Evolutionary conservation across 2,329 filamentous ascomycete species (phyloP), one percentile per base, ranked within the genome.

Genomic region (Ophiocordyceps camponoti-saundersi): DNA sequence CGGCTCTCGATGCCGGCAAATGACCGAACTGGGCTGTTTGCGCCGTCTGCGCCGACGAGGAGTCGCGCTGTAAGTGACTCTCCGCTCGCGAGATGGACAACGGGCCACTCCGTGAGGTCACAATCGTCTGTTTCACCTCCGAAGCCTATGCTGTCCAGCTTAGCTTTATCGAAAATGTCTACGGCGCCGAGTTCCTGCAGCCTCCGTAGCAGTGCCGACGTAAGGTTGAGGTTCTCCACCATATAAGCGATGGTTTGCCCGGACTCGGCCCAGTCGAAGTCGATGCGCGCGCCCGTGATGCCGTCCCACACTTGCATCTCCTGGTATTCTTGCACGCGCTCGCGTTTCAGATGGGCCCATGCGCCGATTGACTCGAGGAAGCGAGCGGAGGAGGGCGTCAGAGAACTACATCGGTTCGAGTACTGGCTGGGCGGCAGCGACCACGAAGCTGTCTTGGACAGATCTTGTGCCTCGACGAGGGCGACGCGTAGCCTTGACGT

Each of bases 241-340:
- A 98, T 98, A 61, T 92, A 95, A 11, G 92, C 92, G 53, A 98
- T 87, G 1, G 79, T 84, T 50, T 70, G 75, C 58, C 68, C 66
- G 60, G 50, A 53, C 56, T 71, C 68, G 36, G 67, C 64, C 82
- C 81, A 85, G 65, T 92, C 85, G 62, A 98, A 98, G 54, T 86
- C 83, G 60, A 98, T 92, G 55, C 81, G 78, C 34, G 88, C 85
- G 49, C 80, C 88, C 40, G 84, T 85, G 48, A 95, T 78, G 51
- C 90, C 93, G 62, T 98, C 92, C 92, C 93, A 98, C 30, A 96
- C 92, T 62, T 95, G 84, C 92, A 98, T 98, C 56, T 90, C 85
- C 49, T 93, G 81, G 63, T 95, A 98, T 1, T 80, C 75, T 66
- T 95, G 89, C 32, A 92, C 77, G 30, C 92, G 79, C 6, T 77